phyloP scores from a whole-genome alignment of 2,329 filamentous ascomycete genomes.

The Colletotrichum paranaense region DNA sequence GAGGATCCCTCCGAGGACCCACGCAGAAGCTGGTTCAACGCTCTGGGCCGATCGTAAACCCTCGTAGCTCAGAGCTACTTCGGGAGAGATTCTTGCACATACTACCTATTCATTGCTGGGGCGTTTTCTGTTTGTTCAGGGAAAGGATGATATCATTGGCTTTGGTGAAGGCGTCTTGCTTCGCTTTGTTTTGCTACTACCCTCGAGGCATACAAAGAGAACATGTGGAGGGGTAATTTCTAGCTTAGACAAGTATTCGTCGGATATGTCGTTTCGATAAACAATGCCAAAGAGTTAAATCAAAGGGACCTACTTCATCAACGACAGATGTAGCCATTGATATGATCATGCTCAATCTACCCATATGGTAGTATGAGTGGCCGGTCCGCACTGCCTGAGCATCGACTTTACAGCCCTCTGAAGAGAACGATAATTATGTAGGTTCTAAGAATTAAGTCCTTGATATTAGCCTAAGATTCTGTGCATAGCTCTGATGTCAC shows the following conservation, averaged over 20 bases:
- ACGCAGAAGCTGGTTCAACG: constrained; percentile 48
- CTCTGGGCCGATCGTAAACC: constrained; percentile 44
- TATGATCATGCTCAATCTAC: too few relatives aligned
- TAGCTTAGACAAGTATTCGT: background rate
- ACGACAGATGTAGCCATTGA: too few relatives aligned
- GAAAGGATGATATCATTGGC: background rate
- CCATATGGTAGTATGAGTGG: too few relatives aligned
- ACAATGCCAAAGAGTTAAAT: background rate
- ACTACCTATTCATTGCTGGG: background rate
- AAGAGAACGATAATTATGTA: too few relatives aligned
- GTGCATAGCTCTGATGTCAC: too few relatives aligned
- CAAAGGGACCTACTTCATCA: background rate
- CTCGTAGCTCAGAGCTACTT: background rate
- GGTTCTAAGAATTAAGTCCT: too few relatives aligned
- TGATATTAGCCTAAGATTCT: too few relatives aligned
- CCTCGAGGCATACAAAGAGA: background rate
- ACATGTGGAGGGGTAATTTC: background rate
- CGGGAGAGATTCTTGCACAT: background rate
- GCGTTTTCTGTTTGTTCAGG: background rate
- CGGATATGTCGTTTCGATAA: background rate
- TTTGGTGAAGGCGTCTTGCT: background rate
- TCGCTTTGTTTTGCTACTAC: background rate
- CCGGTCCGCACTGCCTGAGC: too few relatives aligned
- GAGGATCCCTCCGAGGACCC: constrained; percentile 45
- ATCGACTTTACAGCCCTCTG: too few relatives aligned